Conservation (phyloP, 1,284 basidiomycete genomes). For the Rhizopogon hawkerae region DNA sequence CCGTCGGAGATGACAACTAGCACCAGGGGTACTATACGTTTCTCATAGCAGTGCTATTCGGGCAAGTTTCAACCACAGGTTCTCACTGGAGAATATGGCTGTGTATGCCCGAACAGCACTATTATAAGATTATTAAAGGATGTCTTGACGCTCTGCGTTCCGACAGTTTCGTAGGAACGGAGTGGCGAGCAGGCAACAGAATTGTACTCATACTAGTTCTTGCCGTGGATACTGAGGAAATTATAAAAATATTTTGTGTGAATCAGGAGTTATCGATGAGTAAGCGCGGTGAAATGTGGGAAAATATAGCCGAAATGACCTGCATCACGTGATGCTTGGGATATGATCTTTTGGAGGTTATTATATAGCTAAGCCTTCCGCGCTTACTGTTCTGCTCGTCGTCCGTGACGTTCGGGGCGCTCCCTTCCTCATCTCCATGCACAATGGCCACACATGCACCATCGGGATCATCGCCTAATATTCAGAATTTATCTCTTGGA, state of each 20-base stretch:
- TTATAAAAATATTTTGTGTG: too few relatives aligned
- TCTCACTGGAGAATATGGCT: conserved; percentile 6
- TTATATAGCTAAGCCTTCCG: neutral
- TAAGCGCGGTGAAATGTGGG: neutral
- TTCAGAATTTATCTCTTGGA: conserved; percentile 29
- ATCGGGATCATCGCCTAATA: conserved; percentile 14
- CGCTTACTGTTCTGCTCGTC: conserved; percentile 8
- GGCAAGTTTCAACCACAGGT: conserved; percentile 5
- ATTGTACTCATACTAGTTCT: neutral
- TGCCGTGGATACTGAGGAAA: too few relatives aligned
- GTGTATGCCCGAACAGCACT: conserved; percentile 8
- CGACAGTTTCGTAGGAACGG: neutral
- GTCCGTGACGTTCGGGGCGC: conserved; percentile 9
- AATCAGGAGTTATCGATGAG: neutral
- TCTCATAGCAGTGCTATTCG: conserved; percentile 8
- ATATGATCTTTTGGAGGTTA: neutral
- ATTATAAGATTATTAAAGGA: conserved; percentile 3
- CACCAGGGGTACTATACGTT: too few relatives aligned
- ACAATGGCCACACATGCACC: conserved; percentile 21
- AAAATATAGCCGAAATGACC: neutral
- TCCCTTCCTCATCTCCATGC: conserved; percentile 17
- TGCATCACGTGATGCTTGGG: neutral
- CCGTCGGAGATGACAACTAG: neutral
- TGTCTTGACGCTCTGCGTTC: neutral
- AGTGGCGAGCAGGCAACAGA: neutral